A percentile compares a stretch with the other conserved stretches of the same genome.
These are phyloP conservation scores for Phytophthora macrochlamydospora DNA, from an alignment of 352 stramenopile genomes.

Conservation along the genomic window DNA sequence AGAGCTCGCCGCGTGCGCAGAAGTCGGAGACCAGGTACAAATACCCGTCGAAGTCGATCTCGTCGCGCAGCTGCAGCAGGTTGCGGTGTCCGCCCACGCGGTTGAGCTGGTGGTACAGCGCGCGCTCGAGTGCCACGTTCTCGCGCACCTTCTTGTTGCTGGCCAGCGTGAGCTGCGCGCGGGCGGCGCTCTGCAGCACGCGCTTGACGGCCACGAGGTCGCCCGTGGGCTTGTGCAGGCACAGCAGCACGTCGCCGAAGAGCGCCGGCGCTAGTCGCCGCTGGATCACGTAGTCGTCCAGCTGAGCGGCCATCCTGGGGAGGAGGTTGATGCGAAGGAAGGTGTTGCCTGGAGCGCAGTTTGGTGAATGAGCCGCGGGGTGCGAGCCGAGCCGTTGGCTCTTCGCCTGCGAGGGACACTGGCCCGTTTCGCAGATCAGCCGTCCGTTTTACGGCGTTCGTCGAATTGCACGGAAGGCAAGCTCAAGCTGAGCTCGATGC, in stretches of 20 bases:
- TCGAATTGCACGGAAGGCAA: no score
- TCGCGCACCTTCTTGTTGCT: slow-evolving; percentile 81
- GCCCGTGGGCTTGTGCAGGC: slow-evolving; percentile 61
- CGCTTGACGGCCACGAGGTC: slow-evolving; percentile 81
- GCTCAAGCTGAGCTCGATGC: no score
- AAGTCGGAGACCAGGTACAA: slow-evolving; percentile 61
- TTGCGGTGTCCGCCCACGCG: slow-evolving; percentile 60
- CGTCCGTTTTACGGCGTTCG: no score
- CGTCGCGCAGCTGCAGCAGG: slow-evolving; percentile 49
- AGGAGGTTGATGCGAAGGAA: not conserved
- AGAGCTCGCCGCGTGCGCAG: slow-evolving; percentile 40
- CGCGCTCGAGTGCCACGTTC: slow-evolving; percentile 79
- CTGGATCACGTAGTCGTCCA: slow-evolving; percentile 87
- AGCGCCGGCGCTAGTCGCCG: slow-evolving; percentile 72
- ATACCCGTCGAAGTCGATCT: slow-evolving; percentile 47
- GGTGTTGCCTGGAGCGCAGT: slow-evolving; percentile 13
- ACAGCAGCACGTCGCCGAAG: slow-evolving; percentile 84
- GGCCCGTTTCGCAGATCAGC: slow-evolving; percentile 29
- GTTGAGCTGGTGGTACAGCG: slow-evolving; percentile 69
- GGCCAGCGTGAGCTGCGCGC: slow-evolving; percentile 59
- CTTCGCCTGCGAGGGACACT: slow-evolving; percentile 11
- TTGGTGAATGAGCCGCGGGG: slow-evolving; percentile 18
- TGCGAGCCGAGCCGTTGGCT: slow-evolving; percentile 1
- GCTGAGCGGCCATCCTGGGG: slow-evolving; percentile 45
- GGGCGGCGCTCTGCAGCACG: slow-evolving; percentile 69